Evolutionary conservation across 768 basidiomycete genomes (phyloP), one percentile per base, ranked within the genome.

Genomic region (Termitomyces titanicus): DNA sequence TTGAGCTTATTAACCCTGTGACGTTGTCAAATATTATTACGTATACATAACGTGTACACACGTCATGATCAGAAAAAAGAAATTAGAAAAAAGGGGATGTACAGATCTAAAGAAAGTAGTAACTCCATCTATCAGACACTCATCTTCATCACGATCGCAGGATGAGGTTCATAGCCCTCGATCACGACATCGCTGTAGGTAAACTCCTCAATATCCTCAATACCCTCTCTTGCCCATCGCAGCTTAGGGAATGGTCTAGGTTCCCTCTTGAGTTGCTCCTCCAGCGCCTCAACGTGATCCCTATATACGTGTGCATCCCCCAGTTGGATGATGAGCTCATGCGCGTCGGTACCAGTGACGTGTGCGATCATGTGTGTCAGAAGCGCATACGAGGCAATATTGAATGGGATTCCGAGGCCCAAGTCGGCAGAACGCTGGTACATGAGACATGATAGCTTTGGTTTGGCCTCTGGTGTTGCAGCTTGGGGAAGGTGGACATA

Each of bases 361-460:
- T 83, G 86, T n/a, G 96, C 95, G 60, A 99, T 84, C 92, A 99
- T 94, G 71, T 98, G 94, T 0, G 95, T 97, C 51, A 99, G 84
- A 20, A 99, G 82, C 6, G 97, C 91, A 70, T 98, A 99, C 0
- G 97, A 98, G 12, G 96, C 97, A 71, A 99, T 98, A 72, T 99
- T 99, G 82, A 99, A 99, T 0, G 96, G 96, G 47, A 99, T 92
- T 2, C 96, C 96, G 37, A 99, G 90, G 1, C 96, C 96, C 8
- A 98, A 82, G 68, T 99, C 96, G 17, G 95, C 95, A 12, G 96
- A 98, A 45, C 97, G 91, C 66, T 98, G 96, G 75, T 88, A 98
- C 94, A 98, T 94, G 43, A 96, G 79, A 70, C 95, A 98, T 9
- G 93, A 95, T 17, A 98, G 86, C 54, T 81, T 82, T 9, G 87